These are phyloP conservation scores for Davidsoniella neocaledoniae DNA, from an alignment of 2,329 filamentous ascomycete genomes.

Conservation along the genomic window DNA sequence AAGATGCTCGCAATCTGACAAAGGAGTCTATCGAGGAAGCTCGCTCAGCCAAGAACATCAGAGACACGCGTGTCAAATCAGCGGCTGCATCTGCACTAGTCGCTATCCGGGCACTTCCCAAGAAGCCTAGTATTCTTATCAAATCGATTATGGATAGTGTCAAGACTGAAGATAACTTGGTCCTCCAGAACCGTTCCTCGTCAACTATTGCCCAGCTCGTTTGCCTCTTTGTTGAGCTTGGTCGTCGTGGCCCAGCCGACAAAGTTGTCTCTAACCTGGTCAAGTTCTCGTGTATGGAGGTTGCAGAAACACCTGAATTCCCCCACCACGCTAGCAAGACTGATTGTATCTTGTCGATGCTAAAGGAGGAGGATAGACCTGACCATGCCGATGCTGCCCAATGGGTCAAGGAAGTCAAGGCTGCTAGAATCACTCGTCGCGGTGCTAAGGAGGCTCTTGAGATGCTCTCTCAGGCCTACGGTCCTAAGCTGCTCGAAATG, in stretches of 20 bases:
- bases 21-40: constrained; percentile 63
- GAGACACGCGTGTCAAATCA: constrained; percentile 74
- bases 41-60: constrained; percentile 57
- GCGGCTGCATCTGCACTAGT: constrained; percentile 77
- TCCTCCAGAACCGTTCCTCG: constrained; percentile 75
- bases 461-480: constrained; percentile 67
- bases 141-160: constrained; percentile 98
- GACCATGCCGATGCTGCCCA: constrained; percentile 83
- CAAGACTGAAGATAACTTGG: constrained; percentile 81
- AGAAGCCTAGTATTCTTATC: constrained; percentile 84
- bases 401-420: constrained; percentile 77
- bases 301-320: constrained; percentile 93
- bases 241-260: constrained; percentile 72
- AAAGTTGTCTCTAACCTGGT: constrained; percentile 92
- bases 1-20: constrained; percentile 58
- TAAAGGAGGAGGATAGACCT: constrained; percentile 90
- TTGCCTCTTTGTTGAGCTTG: constrained; percentile 65
- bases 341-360: constrained; percentile 73
- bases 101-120: constrained; percentile 72
- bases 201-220: constrained; percentile 71
- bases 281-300: constrained; percentile 96
- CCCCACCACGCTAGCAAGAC: constrained; percentile 64
- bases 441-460: constrained; percentile 91
- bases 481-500: constrained; percentile 56
- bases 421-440: constrained; percentile 74